A percentile compares a stretch with the other conserved stretches of the same genome.
These are phyloP conservation scores for Fusarium hostae DNA, from an alignment of 2,329 filamentous ascomycete species.

Conservation along the genomic window DNA sequence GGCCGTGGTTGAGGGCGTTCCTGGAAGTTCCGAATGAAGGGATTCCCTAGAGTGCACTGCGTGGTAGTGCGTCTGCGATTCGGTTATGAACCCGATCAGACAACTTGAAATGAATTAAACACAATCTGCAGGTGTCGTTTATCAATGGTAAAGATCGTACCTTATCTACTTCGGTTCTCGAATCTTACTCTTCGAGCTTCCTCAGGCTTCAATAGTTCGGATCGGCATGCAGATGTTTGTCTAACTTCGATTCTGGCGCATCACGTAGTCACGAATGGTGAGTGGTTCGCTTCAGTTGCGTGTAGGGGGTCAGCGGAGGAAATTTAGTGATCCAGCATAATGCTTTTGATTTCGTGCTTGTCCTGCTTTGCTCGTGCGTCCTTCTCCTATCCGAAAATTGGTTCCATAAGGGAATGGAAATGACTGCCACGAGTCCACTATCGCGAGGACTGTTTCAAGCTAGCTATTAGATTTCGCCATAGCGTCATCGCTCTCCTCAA, in stretches of 20 bases:
- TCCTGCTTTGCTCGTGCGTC: constrained; percentile 45
- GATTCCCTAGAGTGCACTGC: neutral
- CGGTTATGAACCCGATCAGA: constrained; percentile 13
- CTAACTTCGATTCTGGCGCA: constrained; percentile 12
- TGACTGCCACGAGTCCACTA: constrained; percentile 45
- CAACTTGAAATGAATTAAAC: neutral
- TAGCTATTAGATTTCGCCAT: constrained; percentile 52
- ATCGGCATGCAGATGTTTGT: neutral
- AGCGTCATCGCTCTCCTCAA: constrained; percentile 50
- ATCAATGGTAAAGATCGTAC: neutral
- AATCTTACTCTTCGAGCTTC: neutral
- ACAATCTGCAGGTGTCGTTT: neutral
- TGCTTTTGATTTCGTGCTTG: constrained; percentile 49
- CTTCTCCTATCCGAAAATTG: constrained; percentile 40
- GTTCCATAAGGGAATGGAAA: constrained; percentile 42
- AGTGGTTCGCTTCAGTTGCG: constrained; percentile 25
- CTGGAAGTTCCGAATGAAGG: constrained; percentile 20
- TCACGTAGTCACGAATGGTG: constrained; percentile 30
- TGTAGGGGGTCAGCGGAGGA: constrained; percentile 14
- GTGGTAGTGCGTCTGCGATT: constrained; percentile 1
- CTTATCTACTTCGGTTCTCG: constrained; percentile 2
- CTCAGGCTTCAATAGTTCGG: constrained; percentile 6
- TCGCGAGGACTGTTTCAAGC: constrained; percentile 50
- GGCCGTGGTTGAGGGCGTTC: constrained; percentile 7
- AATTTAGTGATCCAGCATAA: constrained; percentile 41